Conservation (phyloP, 495 filamentous ascomycete species). For the Penicillium paradoxum region DNA sequence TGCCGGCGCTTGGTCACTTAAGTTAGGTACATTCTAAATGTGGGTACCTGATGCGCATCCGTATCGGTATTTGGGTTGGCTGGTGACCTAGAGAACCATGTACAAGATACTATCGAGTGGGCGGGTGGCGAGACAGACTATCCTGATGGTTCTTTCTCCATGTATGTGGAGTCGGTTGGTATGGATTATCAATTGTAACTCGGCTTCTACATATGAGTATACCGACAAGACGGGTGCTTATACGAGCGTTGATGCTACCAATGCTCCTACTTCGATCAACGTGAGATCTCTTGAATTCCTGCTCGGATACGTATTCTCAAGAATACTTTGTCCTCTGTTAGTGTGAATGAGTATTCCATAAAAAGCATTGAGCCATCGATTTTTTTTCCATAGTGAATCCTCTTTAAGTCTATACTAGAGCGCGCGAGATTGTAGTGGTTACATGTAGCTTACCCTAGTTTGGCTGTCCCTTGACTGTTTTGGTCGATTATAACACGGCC, state of each 20-base stretch:
- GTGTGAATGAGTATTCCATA: too few relatives aligned
- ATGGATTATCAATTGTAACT: conserved; percentile 29
- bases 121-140: conserved; percentile 76
- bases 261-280: conserved; percentile 15
- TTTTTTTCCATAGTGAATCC: too few relatives aligned
- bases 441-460: too few relatives aligned
- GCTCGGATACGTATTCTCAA: conserved; percentile 1
- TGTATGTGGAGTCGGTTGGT: conserved; percentile 64
- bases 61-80: conserved; percentile 82
- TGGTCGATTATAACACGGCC: too few relatives aligned
- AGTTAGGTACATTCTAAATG: too few relatives aligned
- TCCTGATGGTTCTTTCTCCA: conserved; percentile 65
- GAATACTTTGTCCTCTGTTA: too few relatives aligned
- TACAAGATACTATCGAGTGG: conserved; percentile 64
- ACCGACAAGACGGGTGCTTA: conserved; percentile 62
- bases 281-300: conserved; percentile 12
- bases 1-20: too few relatives aligned
- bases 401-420: too few relatives aligned
- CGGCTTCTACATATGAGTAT: conserved; percentile 59
- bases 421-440: too few relatives aligned
- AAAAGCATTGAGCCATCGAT: too few relatives aligned
- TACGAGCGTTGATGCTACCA: conserved; percentile 60
- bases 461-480: too few relatives aligned
- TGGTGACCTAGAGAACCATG: conserved; percentile 67
- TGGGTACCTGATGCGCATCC: conserved; percentile 82